These are phyloP conservation scores for Cordyceps militaris DNA, from an alignment of 2,329 filamentous ascomycete genomes.

Conservation along the genomic window DNA sequence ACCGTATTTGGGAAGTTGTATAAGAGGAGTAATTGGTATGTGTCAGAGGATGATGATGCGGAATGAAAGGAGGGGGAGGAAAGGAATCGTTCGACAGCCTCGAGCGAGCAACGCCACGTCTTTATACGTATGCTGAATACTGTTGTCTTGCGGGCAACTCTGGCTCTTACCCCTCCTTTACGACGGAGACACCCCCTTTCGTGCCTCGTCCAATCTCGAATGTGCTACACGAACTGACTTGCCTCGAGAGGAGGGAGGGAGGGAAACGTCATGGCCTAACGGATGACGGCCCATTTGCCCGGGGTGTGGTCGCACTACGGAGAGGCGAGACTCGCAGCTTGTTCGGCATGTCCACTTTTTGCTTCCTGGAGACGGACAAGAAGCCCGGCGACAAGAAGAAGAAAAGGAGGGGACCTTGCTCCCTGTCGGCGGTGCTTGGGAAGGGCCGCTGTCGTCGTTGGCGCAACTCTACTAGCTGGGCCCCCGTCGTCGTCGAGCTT, in stretches of 20 bases:
- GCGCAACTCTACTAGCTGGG: no score
- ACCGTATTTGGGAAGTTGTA: not conserved
- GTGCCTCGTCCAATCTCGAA: not conserved
- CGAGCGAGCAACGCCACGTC: not conserved
- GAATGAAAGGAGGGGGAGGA: not conserved
- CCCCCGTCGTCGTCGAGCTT: no score
- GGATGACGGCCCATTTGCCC: no score
- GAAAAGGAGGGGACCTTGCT: no score
- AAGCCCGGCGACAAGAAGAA: no score
- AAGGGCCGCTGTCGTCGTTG: no score
- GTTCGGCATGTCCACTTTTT: no score
- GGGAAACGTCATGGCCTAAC: no score
- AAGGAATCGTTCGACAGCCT: not conserved
- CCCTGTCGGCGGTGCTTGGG: no score
- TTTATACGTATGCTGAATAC: not conserved
- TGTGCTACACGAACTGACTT: not conserved
- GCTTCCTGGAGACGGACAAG: no score
- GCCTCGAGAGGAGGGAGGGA: not conserved
- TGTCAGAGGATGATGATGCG: constrained; percentile 10
- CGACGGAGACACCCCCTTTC: not conserved
- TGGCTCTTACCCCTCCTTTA: not conserved
- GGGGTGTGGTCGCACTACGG: no score
- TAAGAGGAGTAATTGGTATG: constrained; percentile 1
- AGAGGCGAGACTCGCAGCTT: no score
- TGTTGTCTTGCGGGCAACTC: not conserved